Conservation (phyloP, 345 rosid genomes). For the Kandelia obovata region DNA sequence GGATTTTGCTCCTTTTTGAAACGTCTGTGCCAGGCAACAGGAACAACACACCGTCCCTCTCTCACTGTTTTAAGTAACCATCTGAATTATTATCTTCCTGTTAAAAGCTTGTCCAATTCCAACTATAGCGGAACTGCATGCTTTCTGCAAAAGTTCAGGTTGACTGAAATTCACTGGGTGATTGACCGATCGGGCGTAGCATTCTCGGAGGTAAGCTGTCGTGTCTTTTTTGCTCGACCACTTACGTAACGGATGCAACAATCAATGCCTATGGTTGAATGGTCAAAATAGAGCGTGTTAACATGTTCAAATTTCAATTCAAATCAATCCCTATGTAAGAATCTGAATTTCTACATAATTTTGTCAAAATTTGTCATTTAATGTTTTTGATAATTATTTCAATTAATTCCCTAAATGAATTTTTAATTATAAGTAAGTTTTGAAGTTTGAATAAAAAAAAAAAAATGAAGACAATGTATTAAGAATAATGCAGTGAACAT, state of each 20-base stretch:
- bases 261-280: neutral
- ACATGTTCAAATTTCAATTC: neutral
- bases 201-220: neutral
- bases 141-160: no score
- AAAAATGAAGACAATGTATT: no score
- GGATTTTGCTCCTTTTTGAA: neutral
- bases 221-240: neutral
- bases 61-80: neutral
- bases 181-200: no score
- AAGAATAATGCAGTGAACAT: no score
- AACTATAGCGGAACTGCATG: neutral
- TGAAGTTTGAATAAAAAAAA: no score
- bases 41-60: neutral
- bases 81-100: neutral
- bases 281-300: neutral
- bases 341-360: neutral
- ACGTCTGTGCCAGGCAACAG: neutral
- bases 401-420: no score
- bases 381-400: no score
- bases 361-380: neutral
- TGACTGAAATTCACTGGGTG: no score
- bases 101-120: constrained; percentile 5
- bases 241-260: neutral
- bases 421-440: no score
- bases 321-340: neutral